Percentiles rank a stretch among this genome's conserved stretches.
phyloP scores from a whole-genome alignment of 495 filamentous ascomycete genomes.

The Amphirosellinia nigrospora region DNA sequence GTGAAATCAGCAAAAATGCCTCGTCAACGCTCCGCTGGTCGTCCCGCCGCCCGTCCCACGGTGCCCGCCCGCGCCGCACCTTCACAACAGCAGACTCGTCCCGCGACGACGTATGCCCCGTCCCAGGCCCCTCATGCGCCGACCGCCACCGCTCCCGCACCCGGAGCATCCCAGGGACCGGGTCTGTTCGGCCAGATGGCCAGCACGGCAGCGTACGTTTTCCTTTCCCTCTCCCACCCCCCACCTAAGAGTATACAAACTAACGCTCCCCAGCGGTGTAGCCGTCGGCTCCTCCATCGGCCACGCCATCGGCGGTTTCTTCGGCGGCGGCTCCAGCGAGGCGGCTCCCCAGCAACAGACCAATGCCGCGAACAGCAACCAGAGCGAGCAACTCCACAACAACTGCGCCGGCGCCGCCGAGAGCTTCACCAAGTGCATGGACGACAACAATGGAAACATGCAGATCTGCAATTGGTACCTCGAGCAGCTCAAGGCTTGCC shows the following conservation, averaged over 20 bases:
- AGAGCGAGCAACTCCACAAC: conserved; percentile 59
- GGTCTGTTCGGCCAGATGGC: conserved; percentile 88
- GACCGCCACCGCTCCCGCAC: conserved; percentile 34
- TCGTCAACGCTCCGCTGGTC: conserved; percentile 73
- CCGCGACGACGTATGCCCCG: conserved; percentile 70
- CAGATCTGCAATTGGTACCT: conserved; percentile 97
- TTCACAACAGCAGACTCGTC: conserved; percentile 61
- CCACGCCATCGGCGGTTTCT: conserved; percentile 88
- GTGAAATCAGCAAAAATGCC: conserved; percentile 62
- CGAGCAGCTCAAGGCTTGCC: conserved; percentile 97
- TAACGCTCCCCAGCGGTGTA: conserved; percentile 72
- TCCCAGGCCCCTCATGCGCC: conserved; percentile 53
- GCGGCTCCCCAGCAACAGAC: conserved; percentile 47
- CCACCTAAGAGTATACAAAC: neutral
- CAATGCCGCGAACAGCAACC: conserved; percentile 38
- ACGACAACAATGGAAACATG: conserved; percentile 91
- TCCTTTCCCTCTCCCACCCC: conserved; percentile 4
- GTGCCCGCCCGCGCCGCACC: conserved; percentile 66
- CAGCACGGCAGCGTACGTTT: conserved; percentile 79
- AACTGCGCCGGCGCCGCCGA: conserved; percentile 81
- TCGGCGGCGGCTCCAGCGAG: conserved; percentile 69
- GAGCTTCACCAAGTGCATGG: conserved; percentile 92
- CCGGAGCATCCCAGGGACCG: conserved; percentile 63
- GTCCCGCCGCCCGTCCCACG: conserved; percentile 64
- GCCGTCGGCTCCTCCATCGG: conserved; percentile 94